Percentiles rank a stretch among this genome's conserved stretches.
Conservation (phyloP, 1,284 basidiomycete genomes). For the Ceratobasidium sp. region DNA sequence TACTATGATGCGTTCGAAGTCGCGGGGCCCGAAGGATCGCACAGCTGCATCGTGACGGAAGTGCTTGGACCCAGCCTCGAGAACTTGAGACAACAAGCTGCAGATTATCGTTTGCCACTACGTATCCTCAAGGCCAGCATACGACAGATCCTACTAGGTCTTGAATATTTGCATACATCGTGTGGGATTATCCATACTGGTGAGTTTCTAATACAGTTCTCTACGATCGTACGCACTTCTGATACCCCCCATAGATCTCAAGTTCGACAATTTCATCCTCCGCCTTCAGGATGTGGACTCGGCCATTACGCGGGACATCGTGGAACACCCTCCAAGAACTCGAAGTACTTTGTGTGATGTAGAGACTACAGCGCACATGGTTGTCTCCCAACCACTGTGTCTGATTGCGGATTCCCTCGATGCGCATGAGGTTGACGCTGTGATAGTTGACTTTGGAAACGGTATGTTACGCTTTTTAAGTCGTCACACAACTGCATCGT, state of each 20-base stretch:
- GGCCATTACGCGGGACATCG: no score
- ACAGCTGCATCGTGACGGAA: background rate
- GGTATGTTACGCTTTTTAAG: background rate
- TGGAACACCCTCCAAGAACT: background rate
- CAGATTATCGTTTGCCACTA: conserved; percentile 82
- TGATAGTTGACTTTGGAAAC: background rate
- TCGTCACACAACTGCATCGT: no score
- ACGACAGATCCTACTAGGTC: conserved; percentile 93
- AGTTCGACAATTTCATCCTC: conserved; percentile 98
- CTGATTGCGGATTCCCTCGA: background rate
- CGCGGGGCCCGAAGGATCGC: background rate
- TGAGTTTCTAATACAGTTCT: background rate
- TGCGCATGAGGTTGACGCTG: background rate
- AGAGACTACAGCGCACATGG: background rate
- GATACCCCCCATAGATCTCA: conserved; percentile 69
- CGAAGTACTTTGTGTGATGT: no score
- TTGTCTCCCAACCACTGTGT: background rate
- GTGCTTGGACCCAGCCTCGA: background rate
- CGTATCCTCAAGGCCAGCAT: conserved; percentile 95
- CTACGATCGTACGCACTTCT: background rate
- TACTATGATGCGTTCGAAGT: conserved; percentile 7
- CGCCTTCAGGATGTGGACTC: background rate
- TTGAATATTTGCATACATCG: conserved; percentile 97
- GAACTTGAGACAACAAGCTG: background rate
- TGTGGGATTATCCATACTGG: conserved; percentile 95